Evolutionary conservation across 495 filamentous ascomycete genomes (phyloP), one percentile per base, ranked within the genome.

Genomic region (Podospora bellae-mahoneyi): DNA sequence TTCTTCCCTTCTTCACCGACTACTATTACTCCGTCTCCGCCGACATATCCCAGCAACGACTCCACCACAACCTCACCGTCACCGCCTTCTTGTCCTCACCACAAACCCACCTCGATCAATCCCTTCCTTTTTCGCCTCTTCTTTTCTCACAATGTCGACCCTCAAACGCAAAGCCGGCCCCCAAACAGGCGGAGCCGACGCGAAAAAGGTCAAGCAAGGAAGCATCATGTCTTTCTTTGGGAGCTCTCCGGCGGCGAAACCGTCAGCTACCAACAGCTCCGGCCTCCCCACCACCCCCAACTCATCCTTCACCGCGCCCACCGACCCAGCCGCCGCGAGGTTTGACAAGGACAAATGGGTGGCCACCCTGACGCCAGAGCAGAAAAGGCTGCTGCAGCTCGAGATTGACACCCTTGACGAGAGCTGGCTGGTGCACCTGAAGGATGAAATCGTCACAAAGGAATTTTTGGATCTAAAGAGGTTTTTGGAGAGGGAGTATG

Each of bases 321-420:
- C 79, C 1, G 75, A 78, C 0, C 72, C 79, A 4, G 27, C 78
- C 30, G 71, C 77, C 2, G 53, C 71, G 58, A 92, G 86, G 62
- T 97, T 97, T 80, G 85, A 97, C 81, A 97, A 97, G 79, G 85
- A 83, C 5, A 91, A 88, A 81, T 99, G 95, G 95, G 83, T 92
- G 1, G 85, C 86, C 15, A 87, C 86, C 55, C 83, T 99, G 66
- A 93, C 87, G 0, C 71, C 84, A 5, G 96, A 98, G 81, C 92
- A 97, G 77, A 91, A 88, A 73, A 84, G 88, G 19, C 81, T 98
- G 28, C 83, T 99, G 53, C 81, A 90, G 68, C 84, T 99, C 32
- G 95, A 99, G 78, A 97, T 98, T 73, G 86, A 94, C 54, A 97
- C 93, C 0, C 81, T 99, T 71, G 84, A 98, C 73, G 91, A 92